phyloP scores from a whole-genome alignment of 192 early-diverging fungal genomes.

The Obelidium mucronatum region DNA sequence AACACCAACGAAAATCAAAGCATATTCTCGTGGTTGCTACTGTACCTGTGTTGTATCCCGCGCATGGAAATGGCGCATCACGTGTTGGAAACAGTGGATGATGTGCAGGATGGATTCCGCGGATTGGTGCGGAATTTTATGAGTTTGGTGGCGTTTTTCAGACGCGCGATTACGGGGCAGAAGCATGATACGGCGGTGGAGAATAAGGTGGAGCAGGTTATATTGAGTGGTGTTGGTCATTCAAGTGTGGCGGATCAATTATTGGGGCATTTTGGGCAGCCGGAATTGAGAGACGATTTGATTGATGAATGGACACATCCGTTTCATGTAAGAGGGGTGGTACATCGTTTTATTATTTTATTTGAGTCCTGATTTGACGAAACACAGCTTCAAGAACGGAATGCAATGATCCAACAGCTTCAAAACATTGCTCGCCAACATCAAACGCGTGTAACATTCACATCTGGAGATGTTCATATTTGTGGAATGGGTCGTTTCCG shows the following conservation, averaged over 20 bases:
- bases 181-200: too few relatives aligned
- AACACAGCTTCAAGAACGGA: conserved; percentile 75
- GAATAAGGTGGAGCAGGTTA: background rate
- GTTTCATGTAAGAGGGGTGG: conserved; percentile 38
- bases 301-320: conserved; percentile 70
- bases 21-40: conserved; percentile 24
- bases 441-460: conserved; percentile 76
- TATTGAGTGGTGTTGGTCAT: background rate
- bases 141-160: too few relatives aligned
- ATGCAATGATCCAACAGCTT: conserved; percentile 65
- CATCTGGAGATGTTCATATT: conserved; percentile 81
- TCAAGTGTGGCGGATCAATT: conserved; percentile 44
- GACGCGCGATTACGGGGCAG: too few relatives aligned
- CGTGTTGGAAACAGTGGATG: conserved; percentile 17
- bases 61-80: conserved; percentile 9
- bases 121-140: too few relatives aligned
- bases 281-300: conserved; percentile 86
- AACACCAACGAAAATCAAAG: background rate
- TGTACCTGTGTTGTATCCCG: conserved; percentile 34
- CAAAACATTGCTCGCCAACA: conserved; percentile 68
- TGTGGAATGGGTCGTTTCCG: conserved; percentile 59
- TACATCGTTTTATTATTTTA: conserved; percentile 18
- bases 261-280: conserved; percentile 82
- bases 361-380: conserved; percentile 59
- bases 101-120: too few relatives aligned